A percentile compares a stretch with the other conserved stretches of the same genome.
These are phyloP conservation scores for Claviceps sp. DNA, from an alignment of 2,329 filamentous ascomycete species.

Conservation along the genomic window DNA sequence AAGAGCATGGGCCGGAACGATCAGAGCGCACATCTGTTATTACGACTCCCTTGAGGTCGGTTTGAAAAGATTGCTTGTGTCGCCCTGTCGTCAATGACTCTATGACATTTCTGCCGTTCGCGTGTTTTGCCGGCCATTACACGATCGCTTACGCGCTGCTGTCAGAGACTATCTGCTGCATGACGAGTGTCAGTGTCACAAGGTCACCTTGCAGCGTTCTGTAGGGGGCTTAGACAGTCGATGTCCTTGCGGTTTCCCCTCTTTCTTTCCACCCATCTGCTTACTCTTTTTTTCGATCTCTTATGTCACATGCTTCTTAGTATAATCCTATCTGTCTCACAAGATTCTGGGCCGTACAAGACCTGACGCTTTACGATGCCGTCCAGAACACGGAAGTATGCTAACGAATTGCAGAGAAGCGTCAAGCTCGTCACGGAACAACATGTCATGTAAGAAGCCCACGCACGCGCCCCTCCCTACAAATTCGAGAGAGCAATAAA, in stretches of 20 bases:
- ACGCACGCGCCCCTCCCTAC: not conserved
- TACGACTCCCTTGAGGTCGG: not conserved
- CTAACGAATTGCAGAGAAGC: constrained; percentile 52
- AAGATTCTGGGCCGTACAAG: constrained; percentile 4
- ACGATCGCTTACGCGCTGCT: not conserved
- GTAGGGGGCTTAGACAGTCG: not conserved
- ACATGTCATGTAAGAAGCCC: constrained; percentile 57
- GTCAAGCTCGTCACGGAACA: constrained; percentile 92
- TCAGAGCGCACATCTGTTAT: not conserved
- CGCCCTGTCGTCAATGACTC: not conserved
- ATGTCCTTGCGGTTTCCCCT: constrained; percentile 1
- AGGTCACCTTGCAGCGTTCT: not conserved
- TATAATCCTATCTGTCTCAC: not conserved
- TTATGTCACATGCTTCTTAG: not conserved
- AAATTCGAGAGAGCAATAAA: too few relatives aligned
- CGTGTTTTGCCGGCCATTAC: not conserved
- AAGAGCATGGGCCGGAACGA: not conserved
- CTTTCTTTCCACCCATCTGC: not conserved
- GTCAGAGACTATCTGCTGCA: not conserved
- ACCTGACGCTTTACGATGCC: constrained; percentile 3
- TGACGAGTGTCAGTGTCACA: constrained; percentile 2
- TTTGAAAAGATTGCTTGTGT: not conserved
- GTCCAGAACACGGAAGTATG: constrained; percentile 5
- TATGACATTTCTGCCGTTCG: not conserved
- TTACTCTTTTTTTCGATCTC: not conserved